Base-by-base conservation (phyloP, 2,329 filamentous ascomycete genomes). In the Trichophyton schoenleinii region DNA sequence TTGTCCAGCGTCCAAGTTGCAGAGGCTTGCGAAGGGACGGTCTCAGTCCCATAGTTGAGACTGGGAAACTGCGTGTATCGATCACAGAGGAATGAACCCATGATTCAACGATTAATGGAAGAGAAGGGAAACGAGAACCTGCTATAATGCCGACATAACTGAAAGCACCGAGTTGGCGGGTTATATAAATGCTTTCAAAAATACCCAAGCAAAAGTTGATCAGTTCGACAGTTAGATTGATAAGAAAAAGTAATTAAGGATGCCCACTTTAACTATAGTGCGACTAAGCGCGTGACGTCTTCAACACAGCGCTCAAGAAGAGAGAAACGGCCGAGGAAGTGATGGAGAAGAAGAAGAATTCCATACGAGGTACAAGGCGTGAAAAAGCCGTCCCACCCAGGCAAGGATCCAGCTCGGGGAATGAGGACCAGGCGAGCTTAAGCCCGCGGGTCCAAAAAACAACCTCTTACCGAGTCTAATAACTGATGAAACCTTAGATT, bases 11-110 rank as follows among this genome's bases (percentile, higher is more conserved):
- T 57, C 65, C 64, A 66, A 11, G 57, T 36, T 20, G 61, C 58
- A 13, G 53, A 52, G 52, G 31, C 46, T 22, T 53, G 48, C 8
- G 36, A 34, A 1, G 60, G 59, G 34, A 62, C 28, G 18, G 22
- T 3, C 15, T 63, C 60, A 49, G 60, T 53, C 13, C 57, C 63
- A 61, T 65, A 65, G 44, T 64, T 61, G 31, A 66, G 64, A 38
- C 59, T 42, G n/a, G 65, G 65, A 49, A 66, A 66, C 34, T 25
- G 36, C 15, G 64, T 66, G 58, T 65, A 65, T 59, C 53, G 53
- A 34, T 59, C 28, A 15, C 2, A 38, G 9, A 18, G n/a, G 18
- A 38, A 22, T 7, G 22, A 22, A 11, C 52, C 58, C 58, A 59
- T 59, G 3, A 15, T 49, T 49, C 42, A 13, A 18, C 34, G 9